Base-by-base conservation (phyloP, 176 grass and related monocot species). In the Aegilops tauschii region DNA sequence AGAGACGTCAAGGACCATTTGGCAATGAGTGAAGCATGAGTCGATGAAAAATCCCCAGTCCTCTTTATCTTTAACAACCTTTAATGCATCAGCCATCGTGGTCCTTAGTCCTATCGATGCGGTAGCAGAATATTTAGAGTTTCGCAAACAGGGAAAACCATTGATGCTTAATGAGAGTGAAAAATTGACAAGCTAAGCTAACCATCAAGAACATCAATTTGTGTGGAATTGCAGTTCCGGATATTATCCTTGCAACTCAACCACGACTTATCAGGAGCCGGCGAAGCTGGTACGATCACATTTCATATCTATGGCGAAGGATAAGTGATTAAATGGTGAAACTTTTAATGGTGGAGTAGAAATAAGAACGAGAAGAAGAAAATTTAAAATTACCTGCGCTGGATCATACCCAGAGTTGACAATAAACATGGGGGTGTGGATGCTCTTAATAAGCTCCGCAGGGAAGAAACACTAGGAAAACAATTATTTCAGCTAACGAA, bases 11-110 rank as follows among this genome's bases (percentile, higher is more conserved):
- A 28, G 84, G 18, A 65, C 30, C 2, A 83, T 88, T 84, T 97
- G 94, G 66, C 88, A 94, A 69, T 92, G 92, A 16, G 44, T 69
- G 37, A 90, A 97, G 79, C 94, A 97, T 23, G 86, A 97, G 84
- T 94, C 85, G 10, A 94, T 79, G 76, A 94, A 97, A 17, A 92
- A 1, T 1, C 94, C 92, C 82, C 68, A 80, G 29, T 84, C 32
- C n/a, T 54, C 86, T 6, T 86, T 92, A 20, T 83, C 21, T 70
- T 62, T 11, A 67, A 71, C 54, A 69, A 44, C 85, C 67, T 58
- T 86, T 29, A 93, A 40, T 62, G 80, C 79, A 78, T 83, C 71
- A 29, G 91, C 61, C 58, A 91, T 77, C 6, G 69, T 82, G 25
- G 49, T 52, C 76, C 76, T 91, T 74, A 93, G 89, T 73, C 69